Evolutionary conservation across 2,329 filamentous ascomycete species (phyloP).

Genomic region (Fusarium verrucosum): DNA sequence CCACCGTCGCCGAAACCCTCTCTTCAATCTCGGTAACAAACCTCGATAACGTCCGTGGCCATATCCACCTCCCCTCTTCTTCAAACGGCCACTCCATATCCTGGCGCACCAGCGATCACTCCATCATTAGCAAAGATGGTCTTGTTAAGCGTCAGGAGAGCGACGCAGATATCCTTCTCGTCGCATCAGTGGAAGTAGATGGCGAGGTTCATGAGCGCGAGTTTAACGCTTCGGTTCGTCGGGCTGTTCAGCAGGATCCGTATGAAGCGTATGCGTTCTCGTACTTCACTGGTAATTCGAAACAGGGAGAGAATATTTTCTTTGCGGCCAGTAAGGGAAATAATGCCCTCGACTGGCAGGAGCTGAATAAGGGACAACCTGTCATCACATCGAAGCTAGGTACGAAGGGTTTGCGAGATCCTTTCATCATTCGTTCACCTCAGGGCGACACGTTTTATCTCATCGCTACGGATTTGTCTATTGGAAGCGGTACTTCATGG

Average conservation of each 20-base stretch:
- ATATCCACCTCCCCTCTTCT: slow-evolving; percentile 48
- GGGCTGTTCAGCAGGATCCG: slow-evolving; percentile 45
- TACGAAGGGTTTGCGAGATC: slow-evolving; percentile 61
- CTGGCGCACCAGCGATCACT: slow-evolving; percentile 50
- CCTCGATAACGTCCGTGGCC: slow-evolving; percentile 51
- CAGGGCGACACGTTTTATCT: slow-evolving; percentile 63
- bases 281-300: slow-evolving; percentile 59
- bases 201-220: slow-evolving; percentile 43
- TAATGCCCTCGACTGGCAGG: slow-evolving; percentile 60
- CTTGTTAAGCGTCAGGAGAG: slow-evolving; percentile 47
- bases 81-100: slow-evolving; percentile 46
- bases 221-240: slow-evolving; percentile 49
- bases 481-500: slow-evolving; percentile 64
- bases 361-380: slow-evolving; percentile 59
- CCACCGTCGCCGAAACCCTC: slow-evolving; percentile 4
- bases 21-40: slow-evolving; percentile 45
- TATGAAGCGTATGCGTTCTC: slow-evolving; percentile 61
- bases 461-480: slow-evolving; percentile 63
- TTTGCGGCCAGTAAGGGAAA: slow-evolving; percentile 63
- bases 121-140: slow-evolving; percentile 49
- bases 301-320: slow-evolving; percentile 61
- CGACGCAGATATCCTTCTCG: slow-evolving; percentile 47
- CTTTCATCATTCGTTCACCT: slow-evolving; percentile 61
- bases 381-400: slow-evolving; percentile 57
- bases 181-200: slow-evolving; percentile 46